These are phyloP conservation scores for Leishmania braziliensis DNA, from an alignment of 208 protist genomes.

Conservation along the genomic window DNA sequence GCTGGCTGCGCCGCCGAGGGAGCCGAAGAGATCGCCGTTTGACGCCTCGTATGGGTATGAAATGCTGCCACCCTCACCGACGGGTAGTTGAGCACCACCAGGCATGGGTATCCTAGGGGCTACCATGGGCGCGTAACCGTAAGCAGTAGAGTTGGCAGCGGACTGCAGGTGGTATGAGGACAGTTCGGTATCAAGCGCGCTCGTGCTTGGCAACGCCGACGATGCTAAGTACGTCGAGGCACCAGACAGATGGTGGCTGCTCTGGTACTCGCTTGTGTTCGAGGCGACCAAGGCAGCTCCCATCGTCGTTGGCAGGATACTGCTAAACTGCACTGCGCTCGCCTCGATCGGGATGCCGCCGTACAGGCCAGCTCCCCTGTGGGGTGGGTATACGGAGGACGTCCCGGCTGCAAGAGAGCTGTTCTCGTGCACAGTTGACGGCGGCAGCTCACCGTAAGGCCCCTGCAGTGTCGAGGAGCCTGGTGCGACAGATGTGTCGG, in stretches of 20 bases:
- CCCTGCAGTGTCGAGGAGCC: conserved; percentile 20
- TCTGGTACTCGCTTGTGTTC: conserved; percentile 44
- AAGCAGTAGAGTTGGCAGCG: conserved; percentile 33
- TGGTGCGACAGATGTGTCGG: conserved; percentile 57
- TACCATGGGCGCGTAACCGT: conserved; percentile 16
- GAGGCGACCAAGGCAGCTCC: conserved; percentile 25
- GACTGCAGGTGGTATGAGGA: conserved; percentile 85
- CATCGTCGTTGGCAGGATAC: conserved; percentile 12
- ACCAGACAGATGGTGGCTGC: conserved; percentile 25
- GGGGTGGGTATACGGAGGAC: conserved; percentile 23
- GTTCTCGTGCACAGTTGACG: conserved; percentile 74
- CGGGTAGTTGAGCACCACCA: neutral
- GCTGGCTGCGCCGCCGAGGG: conserved; percentile 13
- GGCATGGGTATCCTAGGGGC: conserved; percentile 26
- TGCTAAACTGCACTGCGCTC: conserved; percentile 69
- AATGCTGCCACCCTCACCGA: conserved; percentile 7
- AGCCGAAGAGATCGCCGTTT: conserved; percentile 1
- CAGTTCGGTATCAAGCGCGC: conserved; percentile 31
- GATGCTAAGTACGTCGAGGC: conserved; percentile 27
- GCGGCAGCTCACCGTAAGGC: conserved; percentile 48
- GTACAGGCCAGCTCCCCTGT: conserved; percentile 37
- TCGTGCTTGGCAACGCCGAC: conserved; percentile 19
- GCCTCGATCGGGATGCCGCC: conserved; percentile 51
- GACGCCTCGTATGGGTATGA: conserved; percentile 35
- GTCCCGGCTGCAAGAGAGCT: conserved; percentile 47